These are phyloP conservation scores for Sisymbrium altissimum DNA, from an alignment of 345 rosid species.

Conservation along the genomic window DNA sequence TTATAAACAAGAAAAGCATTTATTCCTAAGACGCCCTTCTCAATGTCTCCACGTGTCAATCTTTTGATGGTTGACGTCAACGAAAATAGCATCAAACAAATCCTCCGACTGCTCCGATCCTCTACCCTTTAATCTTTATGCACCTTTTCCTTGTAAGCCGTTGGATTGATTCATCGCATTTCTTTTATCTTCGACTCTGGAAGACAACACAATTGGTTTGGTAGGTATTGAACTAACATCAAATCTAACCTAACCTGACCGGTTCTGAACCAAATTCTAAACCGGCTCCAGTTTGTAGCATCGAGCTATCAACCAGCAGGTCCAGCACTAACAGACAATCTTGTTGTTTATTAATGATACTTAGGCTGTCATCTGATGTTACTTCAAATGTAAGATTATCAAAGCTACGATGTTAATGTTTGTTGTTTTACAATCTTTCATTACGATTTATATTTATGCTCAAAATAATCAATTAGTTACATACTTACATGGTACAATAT, in stretches of 20 bases:
- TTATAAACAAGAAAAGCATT: slow-evolving; percentile 23
- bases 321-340: neutral
- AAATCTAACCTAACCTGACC: slow-evolving; percentile 14
- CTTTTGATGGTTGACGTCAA: slow-evolving; percentile 1
- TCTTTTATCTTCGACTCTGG: neutral
- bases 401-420: neutral
- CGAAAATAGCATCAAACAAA: slow-evolving; percentile 18
- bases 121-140: too few species aligned
- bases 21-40: slow-evolving; percentile 25
- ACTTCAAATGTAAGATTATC: slow-evolving; percentile 15
- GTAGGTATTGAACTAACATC: slow-evolving; percentile 8
- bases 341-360: slow-evolving; percentile 8
- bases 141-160: neutral
- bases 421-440: neutral
- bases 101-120: slow-evolving; percentile 5
- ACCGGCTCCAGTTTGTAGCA: slow-evolving; percentile 2
- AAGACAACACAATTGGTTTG: neutral
- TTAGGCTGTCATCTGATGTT: slow-evolving; percentile 5
- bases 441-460: neutral
- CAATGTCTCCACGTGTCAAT: slow-evolving; percentile 3
- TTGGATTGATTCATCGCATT: slow-evolving; percentile 16
- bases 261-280: neutral
- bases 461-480: neutral
- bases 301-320: slow-evolving; percentile 2
- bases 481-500: neutral